Evolutionary conservation across 2,329 filamentous ascomycete genomes (phyloP).

Genomic region (Colletotrichum sp.): DNA sequence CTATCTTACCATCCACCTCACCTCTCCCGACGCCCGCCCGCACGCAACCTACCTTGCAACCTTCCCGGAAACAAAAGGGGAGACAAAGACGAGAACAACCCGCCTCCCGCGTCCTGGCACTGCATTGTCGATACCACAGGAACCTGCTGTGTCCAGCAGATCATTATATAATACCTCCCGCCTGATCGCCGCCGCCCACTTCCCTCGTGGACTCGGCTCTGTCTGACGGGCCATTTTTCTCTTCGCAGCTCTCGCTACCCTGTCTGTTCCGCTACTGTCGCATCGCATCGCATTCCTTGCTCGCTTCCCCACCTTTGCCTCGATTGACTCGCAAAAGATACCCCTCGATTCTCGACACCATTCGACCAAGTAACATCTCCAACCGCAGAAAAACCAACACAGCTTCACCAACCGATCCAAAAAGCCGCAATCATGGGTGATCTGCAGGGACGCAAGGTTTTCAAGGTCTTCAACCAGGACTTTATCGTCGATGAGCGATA

Average conservation of each 20-base stretch:
- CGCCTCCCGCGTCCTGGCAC: neutral
- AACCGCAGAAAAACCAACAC: neutral
- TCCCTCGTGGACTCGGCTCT: neutral
- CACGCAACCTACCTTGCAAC: neutral
- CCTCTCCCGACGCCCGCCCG: neutral
- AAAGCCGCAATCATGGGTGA: slow-evolving; percentile 37
- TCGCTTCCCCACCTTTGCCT: slow-evolving; percentile 21
- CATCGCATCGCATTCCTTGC: slow-evolving; percentile 21
- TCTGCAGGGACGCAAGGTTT: slow-evolving; percentile 75
- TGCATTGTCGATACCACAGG: neutral
- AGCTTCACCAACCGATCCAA: neutral
- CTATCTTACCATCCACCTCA: neutral
- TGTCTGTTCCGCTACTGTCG: slow-evolving; percentile 21
- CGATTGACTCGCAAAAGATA: slow-evolving; percentile 17
- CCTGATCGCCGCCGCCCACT: neutral
- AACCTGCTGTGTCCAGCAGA: neutral
- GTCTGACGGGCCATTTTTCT: neutral
- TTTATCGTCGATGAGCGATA: slow-evolving; percentile 98
- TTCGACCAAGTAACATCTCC: neutral
- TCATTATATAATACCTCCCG: slow-evolving; percentile 8
- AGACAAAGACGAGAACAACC: slow-evolving; percentile 9
- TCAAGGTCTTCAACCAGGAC: slow-evolving; percentile 99
- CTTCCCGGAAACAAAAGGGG: neutral
- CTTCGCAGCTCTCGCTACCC: slow-evolving; percentile 7
- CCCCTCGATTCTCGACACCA: slow-evolving; percentile 14